A percentile compares a stretch with the other conserved stretches of the same genome.
Conservation (phyloP, 768 basidiomycete genomes). For the Tulasnella sp. region DNA sequence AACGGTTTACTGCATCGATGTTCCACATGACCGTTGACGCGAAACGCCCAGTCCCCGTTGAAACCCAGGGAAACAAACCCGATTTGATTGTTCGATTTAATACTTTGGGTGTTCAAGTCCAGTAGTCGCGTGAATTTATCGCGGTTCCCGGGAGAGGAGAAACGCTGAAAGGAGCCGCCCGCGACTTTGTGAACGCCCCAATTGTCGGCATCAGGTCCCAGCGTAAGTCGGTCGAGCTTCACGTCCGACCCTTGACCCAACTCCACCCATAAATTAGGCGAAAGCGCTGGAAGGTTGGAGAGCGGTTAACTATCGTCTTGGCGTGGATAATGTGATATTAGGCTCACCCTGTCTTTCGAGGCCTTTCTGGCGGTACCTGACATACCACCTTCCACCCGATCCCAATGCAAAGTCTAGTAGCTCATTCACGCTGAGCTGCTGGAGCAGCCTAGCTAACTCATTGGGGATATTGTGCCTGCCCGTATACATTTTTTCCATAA, state of each 20-base stretch:
- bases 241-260: not conserved
- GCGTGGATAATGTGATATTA: too few relatives aligned
- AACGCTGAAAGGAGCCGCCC: not conserved
- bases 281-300: slow-evolving; percentile 3
- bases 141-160: not conserved
- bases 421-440: not conserved
- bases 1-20: not conserved
- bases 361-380: slow-evolving; percentile 3
- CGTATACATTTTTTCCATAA: not conserved
- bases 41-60: not conserved
- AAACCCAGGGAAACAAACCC: not conserved
- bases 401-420: slow-evolving; percentile 23
- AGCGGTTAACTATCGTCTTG: not conserved
- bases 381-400: not conserved
- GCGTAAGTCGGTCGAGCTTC: slow-evolving; percentile 12
- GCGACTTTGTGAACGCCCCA: slow-evolving; percentile 1
- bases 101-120: not conserved
- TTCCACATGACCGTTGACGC: not conserved
- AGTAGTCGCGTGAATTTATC: not conserved
- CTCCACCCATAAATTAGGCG: not conserved
- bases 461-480: slow-evolving; percentile 17
- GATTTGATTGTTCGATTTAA: not conserved
- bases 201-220: not conserved
- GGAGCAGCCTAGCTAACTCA: not conserved
- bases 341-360: slow-evolving; percentile 8